phyloP scores from a whole-genome alignment of 441 rosid genomes.

The Pelargonium australe region DNA sequence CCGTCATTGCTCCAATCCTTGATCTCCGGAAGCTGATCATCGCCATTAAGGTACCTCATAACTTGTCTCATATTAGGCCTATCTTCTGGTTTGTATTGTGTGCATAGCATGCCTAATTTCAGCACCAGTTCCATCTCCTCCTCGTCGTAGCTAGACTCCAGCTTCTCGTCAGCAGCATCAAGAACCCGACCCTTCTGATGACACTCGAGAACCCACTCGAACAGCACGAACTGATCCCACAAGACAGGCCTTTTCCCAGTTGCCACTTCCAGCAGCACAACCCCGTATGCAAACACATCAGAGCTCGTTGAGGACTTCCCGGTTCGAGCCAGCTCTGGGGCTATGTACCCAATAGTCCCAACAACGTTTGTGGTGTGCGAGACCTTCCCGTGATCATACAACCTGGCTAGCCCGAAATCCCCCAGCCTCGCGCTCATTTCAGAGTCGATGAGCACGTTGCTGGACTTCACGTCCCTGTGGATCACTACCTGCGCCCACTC shows the following conservation, averaged over 20 bases:
- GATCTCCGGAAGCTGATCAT: conserved; percentile 27
- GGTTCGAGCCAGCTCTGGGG: conserved; percentile 35
- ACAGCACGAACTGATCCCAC: conserved; percentile 26
- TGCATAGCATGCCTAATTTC: conserved; percentile 34
- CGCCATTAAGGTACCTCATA: conserved; percentile 35
- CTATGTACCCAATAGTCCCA: conserved; percentile 44
- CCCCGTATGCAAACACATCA: conserved; percentile 45
- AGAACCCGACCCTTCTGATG: conserved; percentile 24
- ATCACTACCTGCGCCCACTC: conserved; percentile 39
- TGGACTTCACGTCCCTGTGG: conserved; percentile 45
- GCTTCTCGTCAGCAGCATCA: conserved; percentile 28
- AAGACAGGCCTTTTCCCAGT: conserved; percentile 33
- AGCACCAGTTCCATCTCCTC: conserved; percentile 36
- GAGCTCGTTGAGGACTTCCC: conserved; percentile 38
- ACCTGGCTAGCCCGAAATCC: conserved; percentile 46
- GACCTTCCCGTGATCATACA: conserved; percentile 39
- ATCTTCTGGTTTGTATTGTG: conserved; percentile 24
- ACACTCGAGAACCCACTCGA: conserved; percentile 35
- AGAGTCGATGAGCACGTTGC: conserved; percentile 38
- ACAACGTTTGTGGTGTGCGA: conserved; percentile 37
- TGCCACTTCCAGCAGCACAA: conserved; percentile 39
- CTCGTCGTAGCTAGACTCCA: conserved; percentile 22
- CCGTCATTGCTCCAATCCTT: conserved; percentile 14
- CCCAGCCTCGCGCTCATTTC: conserved; percentile 40
- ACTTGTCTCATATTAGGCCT: conserved; percentile 44